A percentile compares a stretch with the other conserved stretches of the same genome.
These are phyloP conservation scores for Wallacemonas sp. DNA, from an alignment of 208 protist genomes.

Conservation along the genomic window DNA sequence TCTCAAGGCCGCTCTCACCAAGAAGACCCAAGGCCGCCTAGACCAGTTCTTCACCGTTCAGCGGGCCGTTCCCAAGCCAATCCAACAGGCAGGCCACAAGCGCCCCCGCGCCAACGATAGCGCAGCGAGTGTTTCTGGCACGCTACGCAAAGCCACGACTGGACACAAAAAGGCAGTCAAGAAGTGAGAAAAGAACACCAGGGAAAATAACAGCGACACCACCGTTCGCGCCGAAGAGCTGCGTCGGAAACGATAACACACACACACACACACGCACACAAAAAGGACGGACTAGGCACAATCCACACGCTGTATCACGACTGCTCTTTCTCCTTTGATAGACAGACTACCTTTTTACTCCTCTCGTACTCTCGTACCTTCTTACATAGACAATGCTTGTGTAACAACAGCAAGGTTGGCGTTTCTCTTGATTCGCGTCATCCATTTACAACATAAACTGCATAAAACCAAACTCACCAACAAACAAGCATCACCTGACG, in stretches of 20 bases:
- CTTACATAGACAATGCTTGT: background rate
- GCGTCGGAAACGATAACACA: no score
- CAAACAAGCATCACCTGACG: no score
- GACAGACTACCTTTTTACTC: no score
- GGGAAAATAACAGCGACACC: no score
- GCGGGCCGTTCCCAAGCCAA: conserved; percentile 14
- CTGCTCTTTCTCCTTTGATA: no score
- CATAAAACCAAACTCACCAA: no score
- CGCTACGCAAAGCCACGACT: conserved; percentile 53
- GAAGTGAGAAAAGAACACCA: conserved; percentile 42
- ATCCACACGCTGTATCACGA: no score
- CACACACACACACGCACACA: background rate
- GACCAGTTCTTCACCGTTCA: conserved; percentile 89
- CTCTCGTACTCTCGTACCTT: no score
- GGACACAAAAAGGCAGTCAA: conserved; percentile 88
- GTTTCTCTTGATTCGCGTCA: background rate
- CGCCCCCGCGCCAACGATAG: conserved; percentile 39
- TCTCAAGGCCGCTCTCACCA: conserved; percentile 60
- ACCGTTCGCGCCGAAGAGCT: no score
- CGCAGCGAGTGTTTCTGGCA: conserved; percentile 54
- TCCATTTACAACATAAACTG: background rate
- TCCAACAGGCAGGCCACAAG: conserved; percentile 40
- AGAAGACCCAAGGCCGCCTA: conserved; percentile 88
- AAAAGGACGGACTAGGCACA: no score
- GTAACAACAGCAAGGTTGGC: background rate